These are phyloP conservation scores for Ogataea polymorpha DNA, from an alignment of 805 yeast genomes.

Conservation along the genomic window DNA sequence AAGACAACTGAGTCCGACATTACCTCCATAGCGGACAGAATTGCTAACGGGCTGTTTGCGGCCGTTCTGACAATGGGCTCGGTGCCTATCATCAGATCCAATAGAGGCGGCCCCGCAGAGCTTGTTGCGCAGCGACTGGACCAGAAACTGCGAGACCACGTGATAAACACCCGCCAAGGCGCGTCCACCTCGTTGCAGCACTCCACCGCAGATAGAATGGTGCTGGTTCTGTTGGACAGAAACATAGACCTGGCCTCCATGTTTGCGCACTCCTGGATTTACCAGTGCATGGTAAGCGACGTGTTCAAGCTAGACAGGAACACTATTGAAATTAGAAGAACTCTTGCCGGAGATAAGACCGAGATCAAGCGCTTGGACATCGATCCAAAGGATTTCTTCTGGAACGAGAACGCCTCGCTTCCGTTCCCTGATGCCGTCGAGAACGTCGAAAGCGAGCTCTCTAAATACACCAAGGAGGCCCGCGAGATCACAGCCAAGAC, in stretches of 20 bases:
- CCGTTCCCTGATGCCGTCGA: constrained; percentile 99
- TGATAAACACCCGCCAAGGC: constrained; percentile 56
- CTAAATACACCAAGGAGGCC: constrained; percentile 81
- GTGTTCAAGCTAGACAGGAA: constrained; percentile 80
- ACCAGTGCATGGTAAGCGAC: constrained; percentile 94
- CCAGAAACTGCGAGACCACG: constrained; percentile 77
- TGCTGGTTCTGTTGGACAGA: constrained; percentile 80
- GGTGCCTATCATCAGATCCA: constrained; percentile 88
- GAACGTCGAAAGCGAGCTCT: constrained; percentile 81
- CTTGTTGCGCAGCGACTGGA: constrained; percentile 86
- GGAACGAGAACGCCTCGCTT: constrained; percentile 77
- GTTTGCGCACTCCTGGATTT: constrained; percentile 97
- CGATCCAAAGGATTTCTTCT: constrained; percentile 91
- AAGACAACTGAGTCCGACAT: constrained; percentile 72
- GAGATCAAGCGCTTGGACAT: constrained; percentile 70
- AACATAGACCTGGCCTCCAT: constrained; percentile 87
- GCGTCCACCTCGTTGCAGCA: constrained; percentile 8
- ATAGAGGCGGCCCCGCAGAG: constrained; percentile 93
- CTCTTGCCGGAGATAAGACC: constrained; percentile 30
- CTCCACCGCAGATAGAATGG: constrained; percentile 52
- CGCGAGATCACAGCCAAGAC: constrained; percentile 78
- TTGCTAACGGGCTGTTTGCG: constrained; percentile 80
- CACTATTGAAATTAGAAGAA: constrained; percentile 60
- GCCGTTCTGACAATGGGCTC: constrained; percentile 72
- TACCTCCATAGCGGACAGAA: constrained; percentile 59